Evolutionary conservation across 2,329 filamentous ascomycete genomes (phyloP).

Genomic region (Neofusicoccum cordaticola): DNA sequence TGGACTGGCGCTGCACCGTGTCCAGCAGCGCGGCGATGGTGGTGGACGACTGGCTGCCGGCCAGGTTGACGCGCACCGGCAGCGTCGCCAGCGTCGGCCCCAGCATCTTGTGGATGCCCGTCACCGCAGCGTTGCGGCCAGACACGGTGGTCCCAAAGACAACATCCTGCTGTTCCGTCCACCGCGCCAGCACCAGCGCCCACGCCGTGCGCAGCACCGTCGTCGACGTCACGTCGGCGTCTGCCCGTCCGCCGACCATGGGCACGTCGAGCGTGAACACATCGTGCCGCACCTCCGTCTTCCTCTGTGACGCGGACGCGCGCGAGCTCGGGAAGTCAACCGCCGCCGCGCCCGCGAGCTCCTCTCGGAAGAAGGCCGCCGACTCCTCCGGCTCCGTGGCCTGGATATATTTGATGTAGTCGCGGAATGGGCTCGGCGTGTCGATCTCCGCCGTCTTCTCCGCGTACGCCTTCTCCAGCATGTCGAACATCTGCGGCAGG

Average conservation of each 20-base stretch:
- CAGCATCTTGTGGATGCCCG: constrained; percentile 1
- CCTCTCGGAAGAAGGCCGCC: background rate
- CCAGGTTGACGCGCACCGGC: constrained; percentile 22
- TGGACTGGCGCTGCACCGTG: background rate
- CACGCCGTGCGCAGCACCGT: constrained; percentile 31
- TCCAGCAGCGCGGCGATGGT: constrained; percentile 17
- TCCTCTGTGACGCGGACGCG: background rate
- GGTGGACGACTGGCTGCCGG: background rate
- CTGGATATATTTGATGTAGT: background rate
- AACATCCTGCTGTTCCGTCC: constrained; percentile 23
- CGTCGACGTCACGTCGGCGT: background rate
- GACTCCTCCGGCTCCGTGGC: background rate
- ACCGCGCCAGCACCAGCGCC: constrained; percentile 22
- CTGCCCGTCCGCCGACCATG: background rate
- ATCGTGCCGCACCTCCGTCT: background rate
- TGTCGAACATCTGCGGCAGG: background rate
- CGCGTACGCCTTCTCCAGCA: background rate
- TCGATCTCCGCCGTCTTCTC: background rate
- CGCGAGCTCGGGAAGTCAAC: background rate
- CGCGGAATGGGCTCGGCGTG: too few relatives aligned
- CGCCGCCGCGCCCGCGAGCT: background rate
- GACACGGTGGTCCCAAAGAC: constrained; percentile 26
- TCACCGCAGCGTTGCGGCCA: constrained; percentile 25
- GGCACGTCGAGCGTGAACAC: background rate
- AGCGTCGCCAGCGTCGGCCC: constrained; percentile 10